phyloP scores from a whole-genome alignment of 805 yeast species.

The Saccharomycodes ludwigii region DNA sequence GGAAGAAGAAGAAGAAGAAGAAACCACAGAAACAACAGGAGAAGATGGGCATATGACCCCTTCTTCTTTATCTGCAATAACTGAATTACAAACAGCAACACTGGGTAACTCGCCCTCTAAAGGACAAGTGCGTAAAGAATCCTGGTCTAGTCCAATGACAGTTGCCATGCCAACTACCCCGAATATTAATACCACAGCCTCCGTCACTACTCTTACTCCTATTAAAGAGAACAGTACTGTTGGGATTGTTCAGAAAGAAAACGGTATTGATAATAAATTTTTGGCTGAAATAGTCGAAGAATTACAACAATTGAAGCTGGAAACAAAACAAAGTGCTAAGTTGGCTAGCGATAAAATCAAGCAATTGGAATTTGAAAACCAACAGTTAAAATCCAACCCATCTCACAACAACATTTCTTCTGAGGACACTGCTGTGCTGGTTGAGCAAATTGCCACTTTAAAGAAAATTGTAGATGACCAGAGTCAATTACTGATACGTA shows the following conservation, averaged over 20 bases:
- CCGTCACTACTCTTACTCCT: no score
- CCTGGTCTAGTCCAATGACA: no score
- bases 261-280: slow-evolving; percentile 23
- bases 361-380: slow-evolving; percentile 30
- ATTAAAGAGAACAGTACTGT: background rate
- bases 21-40: background rate
- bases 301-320: slow-evolving; percentile 26
- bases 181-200: no score
- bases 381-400: slow-evolving; percentile 12
- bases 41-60: background rate
- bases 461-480: no score
- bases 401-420: no score
- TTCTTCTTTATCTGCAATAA: background rate
- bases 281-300: slow-evolving; percentile 23
- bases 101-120: no score
- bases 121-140: no score
- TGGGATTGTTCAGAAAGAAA: slow-evolving; percentile 6
- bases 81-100: no score
- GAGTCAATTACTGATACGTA: no score
- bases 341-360: slow-evolving; percentile 45
- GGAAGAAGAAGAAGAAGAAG: background rate
- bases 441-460: no score
- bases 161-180: no score
- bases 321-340: slow-evolving; percentile 39
- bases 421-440: no score